These are phyloP conservation scores for Sporothrix globosa DNA, from an alignment of 2,329 filamentous ascomycete genomes.

Conservation along the genomic window DNA sequence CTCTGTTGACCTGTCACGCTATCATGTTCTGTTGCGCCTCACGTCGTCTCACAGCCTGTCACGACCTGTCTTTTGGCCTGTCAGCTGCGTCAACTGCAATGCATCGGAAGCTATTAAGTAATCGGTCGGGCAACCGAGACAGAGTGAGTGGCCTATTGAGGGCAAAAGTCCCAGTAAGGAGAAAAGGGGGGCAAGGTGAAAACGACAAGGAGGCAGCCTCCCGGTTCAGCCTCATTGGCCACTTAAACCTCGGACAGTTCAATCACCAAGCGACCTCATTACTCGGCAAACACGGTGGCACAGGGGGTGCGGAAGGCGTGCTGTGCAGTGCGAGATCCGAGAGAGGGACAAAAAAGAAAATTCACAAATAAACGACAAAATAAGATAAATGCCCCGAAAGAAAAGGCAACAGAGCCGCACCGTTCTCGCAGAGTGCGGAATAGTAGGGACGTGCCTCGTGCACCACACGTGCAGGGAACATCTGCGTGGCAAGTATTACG, in stretches of 20 bases:
- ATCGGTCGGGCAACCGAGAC: not conserved
- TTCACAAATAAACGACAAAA: too few species aligned
- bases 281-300: not conserved
- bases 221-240: constrained; percentile 4
- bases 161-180: not conserved
- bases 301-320: not conserved
- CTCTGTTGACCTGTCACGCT: not conserved
- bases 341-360: not conserved
- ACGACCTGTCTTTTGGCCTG: not conserved
- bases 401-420: not conserved
- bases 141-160: not conserved
- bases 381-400: not conserved
- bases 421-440: not conserved
- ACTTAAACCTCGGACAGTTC: not conserved
- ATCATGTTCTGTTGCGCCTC: not conserved
- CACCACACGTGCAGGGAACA: not conserved
- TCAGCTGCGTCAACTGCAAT: not conserved
- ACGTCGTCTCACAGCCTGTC: not conserved
- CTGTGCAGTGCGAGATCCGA: too few species aligned
- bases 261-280: not conserved
- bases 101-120: not conserved
- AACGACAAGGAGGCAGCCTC: not conserved
- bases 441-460: not conserved
- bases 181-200: not conserved
- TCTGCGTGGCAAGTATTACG: not conserved